Base-by-base conservation (phyloP, 805 yeast species). In the Nakazawaea peltata region DNA sequence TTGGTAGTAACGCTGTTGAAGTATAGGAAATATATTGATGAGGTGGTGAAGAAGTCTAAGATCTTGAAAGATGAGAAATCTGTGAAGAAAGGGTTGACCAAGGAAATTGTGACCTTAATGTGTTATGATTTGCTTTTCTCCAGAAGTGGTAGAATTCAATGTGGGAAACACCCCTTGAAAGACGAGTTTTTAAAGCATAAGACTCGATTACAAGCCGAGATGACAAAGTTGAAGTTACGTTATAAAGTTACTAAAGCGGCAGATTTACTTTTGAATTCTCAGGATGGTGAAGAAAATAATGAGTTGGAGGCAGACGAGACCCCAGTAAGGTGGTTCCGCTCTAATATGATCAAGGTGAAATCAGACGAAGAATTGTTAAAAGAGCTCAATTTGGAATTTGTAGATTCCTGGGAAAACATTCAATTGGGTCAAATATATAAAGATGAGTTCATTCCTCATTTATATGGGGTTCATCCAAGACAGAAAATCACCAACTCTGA, bases 131-230 rank as follows among this genome's bases (percentile, higher is more conserved):
- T 86, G 35, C 55, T 88, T 5, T 68, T 92, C 39, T 71, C 90
- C 5, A 71, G 76, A 43, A 67, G 75, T 19, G 92, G 94, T 9
- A 62, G 96, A 42, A 81, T 90, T 40, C 94, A 86, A 52, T 80
- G 86, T 67, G 94, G 94, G 5, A 88, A 87, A 48, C 86, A 81
- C 42, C 83, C 90, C 1, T 67, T 86, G 39, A 92, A 92, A 51
- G 92, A 83, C 32, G 81, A 83, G 10, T 65, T 92, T 4, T 59
- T 92, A 37, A 69, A 75, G 40, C 81, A 87, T 53, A 84, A 82
- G 54, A 78, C 94, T 0, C 64, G 97, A 45, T 61, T 90, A 33
- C 77, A 75, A 39, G 88, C 94, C 2, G 97, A 92, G 52, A 63
- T 82, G 39, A 81, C 75, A 16, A 84, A 82, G 49, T 61, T 86